Conservation (phyloP, 768 basidiomycete species). For the Pseudohyphozyma bogoriensis region DNA sequence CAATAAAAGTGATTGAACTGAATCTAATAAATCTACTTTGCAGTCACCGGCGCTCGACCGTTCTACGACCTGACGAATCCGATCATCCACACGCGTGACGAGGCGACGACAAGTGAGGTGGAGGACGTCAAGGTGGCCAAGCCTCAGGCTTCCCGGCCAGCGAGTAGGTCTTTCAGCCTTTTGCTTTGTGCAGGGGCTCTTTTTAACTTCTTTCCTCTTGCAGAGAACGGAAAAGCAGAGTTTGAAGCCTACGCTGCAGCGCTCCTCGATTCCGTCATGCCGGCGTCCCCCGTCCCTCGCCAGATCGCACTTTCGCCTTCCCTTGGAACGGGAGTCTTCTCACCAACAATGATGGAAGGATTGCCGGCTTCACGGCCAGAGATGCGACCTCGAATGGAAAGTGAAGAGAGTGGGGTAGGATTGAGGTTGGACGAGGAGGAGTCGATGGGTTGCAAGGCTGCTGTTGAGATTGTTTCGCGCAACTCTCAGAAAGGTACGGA, state of each 20-base stretch:
- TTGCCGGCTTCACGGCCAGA: conserved; percentile 18
- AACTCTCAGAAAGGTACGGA: conserved; percentile 80
- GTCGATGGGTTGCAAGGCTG: conserved; percentile 49
- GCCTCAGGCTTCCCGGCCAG: neutral
- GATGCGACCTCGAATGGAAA: conserved; percentile 10
- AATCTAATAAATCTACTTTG: neutral
- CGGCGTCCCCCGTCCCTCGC: neutral
- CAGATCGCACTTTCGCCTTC: conserved; percentile 3
- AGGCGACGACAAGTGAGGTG: conserved; percentile 34
- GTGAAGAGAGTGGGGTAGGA: neutral
- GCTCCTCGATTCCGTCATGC: conserved; percentile 34
- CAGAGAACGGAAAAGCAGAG: conserved; percentile 24
- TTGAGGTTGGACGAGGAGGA: conserved; percentile 13
- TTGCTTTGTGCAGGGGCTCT: too few relatives aligned
- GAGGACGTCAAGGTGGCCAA: conserved; percentile 5
- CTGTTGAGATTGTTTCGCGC: conserved; percentile 80
- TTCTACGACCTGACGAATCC: conserved; percentile 84
- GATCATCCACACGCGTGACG: conserved; percentile 42
- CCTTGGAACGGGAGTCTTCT: too few relatives aligned
- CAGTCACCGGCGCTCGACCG: conserved; percentile 47
- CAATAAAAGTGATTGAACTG: too few relatives aligned
- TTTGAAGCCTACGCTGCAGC: conserved; percentile 35
- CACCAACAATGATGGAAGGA: conserved; percentile 16
- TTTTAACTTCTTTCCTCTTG: neutral
- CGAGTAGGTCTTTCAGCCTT: neutral